Conservation (phyloP, 768 basidiomycete species). For the Mycena venus region DNA sequence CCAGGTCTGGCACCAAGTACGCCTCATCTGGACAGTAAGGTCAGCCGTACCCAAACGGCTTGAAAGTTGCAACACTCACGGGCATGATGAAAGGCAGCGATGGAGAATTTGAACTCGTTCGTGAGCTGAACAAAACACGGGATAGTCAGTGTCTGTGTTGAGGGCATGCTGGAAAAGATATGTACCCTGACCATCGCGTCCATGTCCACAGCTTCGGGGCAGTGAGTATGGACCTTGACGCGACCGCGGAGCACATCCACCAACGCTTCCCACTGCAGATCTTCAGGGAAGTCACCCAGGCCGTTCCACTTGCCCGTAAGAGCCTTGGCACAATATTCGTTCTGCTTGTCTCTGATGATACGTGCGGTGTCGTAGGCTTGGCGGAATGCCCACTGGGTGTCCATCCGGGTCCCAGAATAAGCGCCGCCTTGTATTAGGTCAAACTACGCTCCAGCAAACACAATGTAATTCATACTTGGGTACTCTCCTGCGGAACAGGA, state of each 20-base stretch:
- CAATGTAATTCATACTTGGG: conserved; percentile 7
- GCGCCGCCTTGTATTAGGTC: conserved; percentile 41
- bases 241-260: conserved; percentile 80
- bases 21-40: conserved; percentile 64
- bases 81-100: conserved; percentile 85
- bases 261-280: conserved; percentile 78
- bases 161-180: neutral
- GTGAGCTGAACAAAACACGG: conserved; percentile 59
- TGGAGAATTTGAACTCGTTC: conserved; percentile 85
- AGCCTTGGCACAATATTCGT: conserved; percentile 71
- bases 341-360: conserved; percentile 76
- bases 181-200: conserved; percentile 75
- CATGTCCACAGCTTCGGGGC: conserved; percentile 69
- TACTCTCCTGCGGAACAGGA: conserved; percentile 22
- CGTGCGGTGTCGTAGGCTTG: conserved; percentile 79
- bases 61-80: conserved; percentile 7
- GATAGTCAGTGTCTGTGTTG: neutral
- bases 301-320: conserved; percentile 58
- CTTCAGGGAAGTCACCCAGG: conserved; percentile 71
- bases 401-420: conserved; percentile 69
- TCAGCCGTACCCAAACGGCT: neutral
- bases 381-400: conserved; percentile 76
- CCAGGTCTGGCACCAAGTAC: conserved; percentile 80
- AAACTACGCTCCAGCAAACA: neutral
- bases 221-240: conserved; percentile 72